A percentile compares a stretch with the other conserved stretches of the same genome.
phyloP scores from a whole-genome alignment of 2,329 filamentous ascomycete genomes.

The Pseudocercospora musae region DNA sequence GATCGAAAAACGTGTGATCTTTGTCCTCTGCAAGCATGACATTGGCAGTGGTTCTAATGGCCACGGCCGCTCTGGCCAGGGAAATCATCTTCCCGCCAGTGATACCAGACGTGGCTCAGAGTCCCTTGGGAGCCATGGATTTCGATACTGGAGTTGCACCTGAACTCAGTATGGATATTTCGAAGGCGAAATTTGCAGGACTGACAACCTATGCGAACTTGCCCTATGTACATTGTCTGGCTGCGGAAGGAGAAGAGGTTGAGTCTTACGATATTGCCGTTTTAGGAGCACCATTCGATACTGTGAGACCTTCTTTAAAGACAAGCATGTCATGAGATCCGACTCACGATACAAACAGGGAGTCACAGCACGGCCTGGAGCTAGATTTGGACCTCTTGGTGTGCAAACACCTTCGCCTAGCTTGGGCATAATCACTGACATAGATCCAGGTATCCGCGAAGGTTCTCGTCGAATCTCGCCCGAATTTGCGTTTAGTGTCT shows the following conservation, averaged over 20 bases:
- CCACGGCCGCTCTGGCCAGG: conserved; percentile 25
- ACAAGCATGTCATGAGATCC: background rate
- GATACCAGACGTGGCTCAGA: conserved; percentile 31
- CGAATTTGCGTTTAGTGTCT: conserved; percentile 44
- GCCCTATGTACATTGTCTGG: conserved; percentile 48
- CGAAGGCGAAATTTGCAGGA: conserved; percentile 37
- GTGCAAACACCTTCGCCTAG: conserved; percentile 45
- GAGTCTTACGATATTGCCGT: conserved; percentile 50
- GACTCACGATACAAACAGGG: conserved; percentile 30
- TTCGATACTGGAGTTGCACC: conserved; percentile 7
- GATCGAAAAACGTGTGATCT: background rate
- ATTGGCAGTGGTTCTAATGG: background rate
- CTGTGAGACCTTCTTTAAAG: conserved; percentile 30
- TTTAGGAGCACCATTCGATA: conserved; percentile 50
- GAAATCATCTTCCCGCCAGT: conserved; percentile 47
- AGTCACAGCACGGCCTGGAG: conserved; percentile 52
- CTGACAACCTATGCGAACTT: conserved; percentile 49
- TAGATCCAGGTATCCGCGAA: conserved; percentile 4
- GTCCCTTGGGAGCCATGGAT: conserved; percentile 31
- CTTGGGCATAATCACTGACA: background rate
- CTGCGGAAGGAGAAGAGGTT: conserved; percentile 33
- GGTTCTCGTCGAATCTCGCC: conserved; percentile 42
- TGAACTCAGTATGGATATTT: conserved; percentile 23
- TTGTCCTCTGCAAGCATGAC: background rate
- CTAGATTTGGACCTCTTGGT: conserved; percentile 52